A percentile compares a stretch with the other conserved stretches of the same genome.
These are phyloP conservation scores for Cavenderia fasciculata DNA, from an alignment of 78 protist species.

Conservation along the genomic window DNA sequence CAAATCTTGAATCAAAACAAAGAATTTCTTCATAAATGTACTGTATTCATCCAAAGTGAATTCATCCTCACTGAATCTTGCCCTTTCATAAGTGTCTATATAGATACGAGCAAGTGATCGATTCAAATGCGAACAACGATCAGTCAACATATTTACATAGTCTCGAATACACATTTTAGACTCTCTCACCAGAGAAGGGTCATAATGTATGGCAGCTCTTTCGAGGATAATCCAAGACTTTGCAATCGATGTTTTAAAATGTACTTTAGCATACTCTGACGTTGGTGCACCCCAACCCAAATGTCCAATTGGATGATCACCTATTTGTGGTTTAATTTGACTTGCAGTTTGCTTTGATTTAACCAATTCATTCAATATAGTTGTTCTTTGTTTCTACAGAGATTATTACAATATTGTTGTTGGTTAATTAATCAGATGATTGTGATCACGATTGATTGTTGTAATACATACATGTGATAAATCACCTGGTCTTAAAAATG, in stretches of 20 bases:
- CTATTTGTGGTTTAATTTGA: conserved; percentile 42
- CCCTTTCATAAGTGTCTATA: conserved; percentile 71
- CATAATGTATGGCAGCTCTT: conserved; percentile 53
- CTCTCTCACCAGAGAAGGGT: conserved; percentile 19
- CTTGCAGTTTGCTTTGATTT: conserved; percentile 59
- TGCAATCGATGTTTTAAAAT: conserved; percentile 80
- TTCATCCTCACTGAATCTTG: conserved; percentile 74
- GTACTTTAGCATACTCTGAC: conserved; percentile 63
- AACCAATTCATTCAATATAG: conserved; percentile 71
- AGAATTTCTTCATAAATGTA: conserved; percentile 18
- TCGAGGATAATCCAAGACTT: conserved; percentile 60
- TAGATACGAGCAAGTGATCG: conserved; percentile 22
- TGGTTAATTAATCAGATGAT: not conserved
- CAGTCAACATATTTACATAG: conserved; percentile 42
- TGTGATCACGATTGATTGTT: not conserved
- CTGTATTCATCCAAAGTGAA: conserved; percentile 71
- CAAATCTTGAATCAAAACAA: conserved; percentile 2
- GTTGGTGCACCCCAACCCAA: conserved; percentile 79
- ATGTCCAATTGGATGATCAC: conserved; percentile 50
- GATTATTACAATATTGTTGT: not conserved
- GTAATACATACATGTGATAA: conserved; percentile 46
- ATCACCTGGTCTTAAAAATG: conserved; percentile 82
- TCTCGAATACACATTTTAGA: conserved; percentile 52
- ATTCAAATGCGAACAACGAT: conserved; percentile 30
- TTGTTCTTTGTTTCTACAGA: conserved; percentile 66